Conservation (phyloP, 345 rosid species). For the Heritiera fomes region DNA sequence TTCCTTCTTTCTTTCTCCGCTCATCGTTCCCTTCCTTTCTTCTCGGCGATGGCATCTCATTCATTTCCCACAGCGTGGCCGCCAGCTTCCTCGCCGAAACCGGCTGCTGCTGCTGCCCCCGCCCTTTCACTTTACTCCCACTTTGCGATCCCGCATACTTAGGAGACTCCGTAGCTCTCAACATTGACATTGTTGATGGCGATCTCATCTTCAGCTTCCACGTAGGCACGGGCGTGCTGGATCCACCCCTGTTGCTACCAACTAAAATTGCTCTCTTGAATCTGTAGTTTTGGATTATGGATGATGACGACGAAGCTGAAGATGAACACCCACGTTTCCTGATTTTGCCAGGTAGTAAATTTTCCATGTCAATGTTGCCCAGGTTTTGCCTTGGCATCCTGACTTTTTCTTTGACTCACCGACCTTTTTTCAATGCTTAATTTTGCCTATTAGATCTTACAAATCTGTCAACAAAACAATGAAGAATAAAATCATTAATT, state of each 20-base stretch:
- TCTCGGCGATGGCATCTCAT: slow-evolving; percentile 84
- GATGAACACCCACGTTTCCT: slow-evolving; percentile 91
- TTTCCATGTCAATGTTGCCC: slow-evolving; percentile 44
- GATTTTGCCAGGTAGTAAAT: slow-evolving; percentile 73
- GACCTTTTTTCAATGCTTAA: neutral
- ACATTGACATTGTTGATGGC: slow-evolving; percentile 57
- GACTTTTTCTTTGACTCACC: neutral
- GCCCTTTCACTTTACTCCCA: slow-evolving; percentile 46
- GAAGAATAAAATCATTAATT: neutral
- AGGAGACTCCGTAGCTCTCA: slow-evolving; percentile 58
- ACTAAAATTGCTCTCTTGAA: slow-evolving; percentile 85
- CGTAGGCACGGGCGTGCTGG: slow-evolving; percentile 80
- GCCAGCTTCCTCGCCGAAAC: slow-evolving; percentile 96
- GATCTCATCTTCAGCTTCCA: slow-evolving; percentile 72
- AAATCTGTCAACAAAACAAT: slow-evolving; percentile 11
- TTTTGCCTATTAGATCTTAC: neutral
- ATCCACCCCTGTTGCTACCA: slow-evolving; percentile 83
- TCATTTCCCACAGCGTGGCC: slow-evolving; percentile 98
- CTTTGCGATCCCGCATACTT: slow-evolving; percentile 48
- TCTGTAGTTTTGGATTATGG: slow-evolving; percentile 69
- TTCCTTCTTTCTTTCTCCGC: slow-evolving; percentile 48
- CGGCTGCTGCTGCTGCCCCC: slow-evolving; percentile 47
- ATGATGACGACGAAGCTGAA: slow-evolving; percentile 83
- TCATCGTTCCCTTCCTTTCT: slow-evolving; percentile 45
- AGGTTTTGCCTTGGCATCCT: slow-evolving; percentile 71